A percentile compares a stretch with the other conserved stretches of the same genome.
phyloP scores from a whole-genome alignment of 192 early-diverging fungal species.

The Rhizophagus prolifer region DNA sequence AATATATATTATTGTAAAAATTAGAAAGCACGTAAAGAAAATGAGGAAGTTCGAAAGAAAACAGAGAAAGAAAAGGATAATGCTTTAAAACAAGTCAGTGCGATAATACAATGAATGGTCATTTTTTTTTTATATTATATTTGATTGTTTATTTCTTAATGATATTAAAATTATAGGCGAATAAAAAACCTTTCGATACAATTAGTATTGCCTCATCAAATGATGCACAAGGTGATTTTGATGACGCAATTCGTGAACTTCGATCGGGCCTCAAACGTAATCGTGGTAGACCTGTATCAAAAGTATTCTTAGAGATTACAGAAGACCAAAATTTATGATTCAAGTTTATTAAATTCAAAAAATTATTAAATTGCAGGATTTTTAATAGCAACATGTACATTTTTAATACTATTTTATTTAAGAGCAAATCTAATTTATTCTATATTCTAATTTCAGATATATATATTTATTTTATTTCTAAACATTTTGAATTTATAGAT shows the following conservation, averaged over 20 bases:
- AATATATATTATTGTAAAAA: neutral
- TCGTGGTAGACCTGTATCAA: constrained; percentile 41
- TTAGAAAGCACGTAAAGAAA: constrained; percentile 40
- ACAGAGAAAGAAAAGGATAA: constrained; percentile 21
- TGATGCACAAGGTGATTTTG: constrained; percentile 41
- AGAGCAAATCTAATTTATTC: no score
- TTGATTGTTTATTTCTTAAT: neutral
- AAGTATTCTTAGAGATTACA: constrained; percentile 38
- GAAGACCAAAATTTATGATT: neutral
- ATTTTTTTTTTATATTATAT: neutral
- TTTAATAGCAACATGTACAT: no score
- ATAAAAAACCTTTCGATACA: constrained; percentile 29
- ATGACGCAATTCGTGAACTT: constrained; percentile 43
- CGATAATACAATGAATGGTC: neutral
- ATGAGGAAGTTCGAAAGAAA: constrained; percentile 35
- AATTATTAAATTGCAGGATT: neutral
- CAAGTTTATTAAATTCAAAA: neutral
- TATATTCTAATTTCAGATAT: no score
- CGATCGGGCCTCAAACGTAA: constrained; percentile 39
- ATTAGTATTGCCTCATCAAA: constrained; percentile 24
- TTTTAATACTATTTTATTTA: no score
- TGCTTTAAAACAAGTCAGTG: neutral
- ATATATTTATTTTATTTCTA: no score
- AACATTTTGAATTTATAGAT: no score
- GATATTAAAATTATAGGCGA: constrained; percentile 11